Conservation (phyloP, 2,329 filamentous ascomycete genomes). For the Trichoderma sp. region DNA sequence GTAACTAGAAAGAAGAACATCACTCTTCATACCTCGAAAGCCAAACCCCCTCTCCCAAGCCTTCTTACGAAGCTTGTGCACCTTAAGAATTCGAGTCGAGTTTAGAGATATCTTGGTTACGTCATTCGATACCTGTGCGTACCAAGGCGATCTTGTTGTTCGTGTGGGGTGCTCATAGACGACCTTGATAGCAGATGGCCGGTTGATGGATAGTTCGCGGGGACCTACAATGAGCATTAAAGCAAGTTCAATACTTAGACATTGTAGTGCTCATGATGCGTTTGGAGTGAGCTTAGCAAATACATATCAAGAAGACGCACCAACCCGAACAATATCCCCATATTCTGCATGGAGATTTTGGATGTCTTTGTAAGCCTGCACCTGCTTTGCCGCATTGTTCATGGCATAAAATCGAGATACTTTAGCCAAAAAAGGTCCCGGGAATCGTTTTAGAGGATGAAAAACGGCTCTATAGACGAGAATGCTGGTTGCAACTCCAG, state of each 20-base stretch:
- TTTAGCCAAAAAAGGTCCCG: constrained; percentile 33
- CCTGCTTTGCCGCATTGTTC: not conserved
- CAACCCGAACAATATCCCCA: constrained; percentile 16
- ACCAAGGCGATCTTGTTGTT: constrained; percentile 8
- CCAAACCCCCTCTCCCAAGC: constrained; percentile 16
- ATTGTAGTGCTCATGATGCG: not conserved
- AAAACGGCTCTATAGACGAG: constrained; percentile 31
- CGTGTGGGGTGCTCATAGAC: not conserved
- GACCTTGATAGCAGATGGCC: not conserved
- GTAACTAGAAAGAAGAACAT: not conserved
- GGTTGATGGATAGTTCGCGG: constrained; percentile 11
- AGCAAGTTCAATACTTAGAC: not conserved
- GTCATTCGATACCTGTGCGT: constrained; percentile 28
- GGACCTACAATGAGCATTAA: not conserved
- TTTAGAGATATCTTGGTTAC: constrained; percentile 37
- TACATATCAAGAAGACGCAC: not conserved
- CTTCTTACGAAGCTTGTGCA: constrained; percentile 16
- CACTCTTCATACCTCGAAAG: constrained; percentile 5
- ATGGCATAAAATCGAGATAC: constrained; percentile 4
- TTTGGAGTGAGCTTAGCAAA: not conserved
- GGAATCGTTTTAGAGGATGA: constrained; percentile 34
- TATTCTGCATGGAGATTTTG: constrained; percentile 27
- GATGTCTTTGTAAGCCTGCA: constrained; percentile 28
- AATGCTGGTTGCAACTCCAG: constrained; percentile 30
- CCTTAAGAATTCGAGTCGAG: constrained; percentile 32